These are phyloP conservation scores for Zygnema circumcarinatum DNA, from an alignment of 139 green algal genomes.

Conservation along the genomic window DNA sequence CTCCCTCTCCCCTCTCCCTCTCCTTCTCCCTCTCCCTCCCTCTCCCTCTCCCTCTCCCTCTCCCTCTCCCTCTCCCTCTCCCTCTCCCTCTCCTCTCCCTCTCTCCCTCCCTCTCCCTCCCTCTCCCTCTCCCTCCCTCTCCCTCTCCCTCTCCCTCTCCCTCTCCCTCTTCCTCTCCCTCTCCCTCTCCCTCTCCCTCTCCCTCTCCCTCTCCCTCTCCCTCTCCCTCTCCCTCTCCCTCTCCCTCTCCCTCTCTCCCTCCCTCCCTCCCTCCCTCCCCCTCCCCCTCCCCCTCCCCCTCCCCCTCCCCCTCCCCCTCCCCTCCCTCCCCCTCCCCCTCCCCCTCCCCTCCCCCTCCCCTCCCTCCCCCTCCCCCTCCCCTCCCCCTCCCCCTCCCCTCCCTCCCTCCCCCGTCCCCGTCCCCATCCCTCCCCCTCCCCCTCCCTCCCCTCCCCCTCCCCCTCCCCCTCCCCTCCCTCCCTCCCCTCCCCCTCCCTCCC, in stretches of 20 bases:
- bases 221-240: background rate
- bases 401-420: no score
- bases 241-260: background rate
- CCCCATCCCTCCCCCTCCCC: no score
- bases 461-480: no score
- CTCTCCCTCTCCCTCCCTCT: background rate
- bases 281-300: no score
- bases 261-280: background rate
- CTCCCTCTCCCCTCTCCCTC: background rate
- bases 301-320: no score
- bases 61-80: background rate
- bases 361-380: no score
- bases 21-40: background rate
- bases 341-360: no score
- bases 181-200: background rate
- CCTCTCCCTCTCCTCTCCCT: background rate
- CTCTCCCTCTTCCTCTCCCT: background rate
- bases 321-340: no score
- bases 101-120: background rate
- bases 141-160: no score
- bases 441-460: no score
- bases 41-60: constrained; percentile 14
- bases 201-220: background rate
- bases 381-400: no score
- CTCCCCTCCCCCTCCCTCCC: no score